Conservation (phyloP, 768 basidiomycete species). For the Lactarius quietus region DNA sequence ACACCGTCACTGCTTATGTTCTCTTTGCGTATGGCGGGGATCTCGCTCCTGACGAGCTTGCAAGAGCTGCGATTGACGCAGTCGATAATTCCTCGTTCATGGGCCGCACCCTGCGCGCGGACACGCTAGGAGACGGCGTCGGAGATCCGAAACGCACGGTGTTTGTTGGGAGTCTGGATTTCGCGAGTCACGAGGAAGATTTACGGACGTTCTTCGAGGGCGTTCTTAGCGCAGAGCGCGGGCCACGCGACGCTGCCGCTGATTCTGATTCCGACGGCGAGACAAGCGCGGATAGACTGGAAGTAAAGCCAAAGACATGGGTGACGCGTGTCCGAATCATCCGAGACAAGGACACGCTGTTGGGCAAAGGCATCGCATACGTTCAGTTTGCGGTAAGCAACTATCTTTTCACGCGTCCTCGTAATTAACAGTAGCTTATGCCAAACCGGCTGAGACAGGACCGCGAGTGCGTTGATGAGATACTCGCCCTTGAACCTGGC, state of each 20-base stretch:
- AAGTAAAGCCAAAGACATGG: slow-evolving; percentile 49
- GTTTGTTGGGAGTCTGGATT: slow-evolving; percentile 93
- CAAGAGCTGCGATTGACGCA: slow-evolving; percentile 49
- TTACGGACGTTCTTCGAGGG: slow-evolving; percentile 83
- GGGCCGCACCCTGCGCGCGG: slow-evolving; percentile 77
- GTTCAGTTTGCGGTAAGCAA: slow-evolving; percentile 78
- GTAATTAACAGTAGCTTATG: neutral
- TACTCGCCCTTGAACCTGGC: slow-evolving; percentile 71
- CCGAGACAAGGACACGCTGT: slow-evolving; percentile 84
- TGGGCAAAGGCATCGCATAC: slow-evolving; percentile 95
- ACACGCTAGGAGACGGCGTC: slow-evolving; percentile 48
- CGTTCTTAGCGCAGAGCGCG: slow-evolving; percentile 65
- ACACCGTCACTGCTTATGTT: slow-evolving; percentile 81
- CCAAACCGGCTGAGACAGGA: slow-evolving; percentile 49
- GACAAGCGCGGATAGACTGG: slow-evolving; percentile 30
- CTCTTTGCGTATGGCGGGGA: slow-evolving; percentile 76
- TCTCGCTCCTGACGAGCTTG: slow-evolving; percentile 73
- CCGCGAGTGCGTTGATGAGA: slow-evolving; percentile 86
- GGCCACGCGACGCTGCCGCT: slow-evolving; percentile 42
- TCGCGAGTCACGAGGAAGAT: slow-evolving; percentile 88
- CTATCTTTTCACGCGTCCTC: neutral
- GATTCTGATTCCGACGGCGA: slow-evolving; percentile 32
- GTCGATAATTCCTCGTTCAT: slow-evolving; percentile 73
- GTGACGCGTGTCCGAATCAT: slow-evolving; percentile 85
- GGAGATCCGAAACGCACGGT: slow-evolving; percentile 77